These are phyloP conservation scores for Termitomyces sp. DNA, from an alignment of 768 basidiomycete genomes.

Conservation along the genomic window DNA sequence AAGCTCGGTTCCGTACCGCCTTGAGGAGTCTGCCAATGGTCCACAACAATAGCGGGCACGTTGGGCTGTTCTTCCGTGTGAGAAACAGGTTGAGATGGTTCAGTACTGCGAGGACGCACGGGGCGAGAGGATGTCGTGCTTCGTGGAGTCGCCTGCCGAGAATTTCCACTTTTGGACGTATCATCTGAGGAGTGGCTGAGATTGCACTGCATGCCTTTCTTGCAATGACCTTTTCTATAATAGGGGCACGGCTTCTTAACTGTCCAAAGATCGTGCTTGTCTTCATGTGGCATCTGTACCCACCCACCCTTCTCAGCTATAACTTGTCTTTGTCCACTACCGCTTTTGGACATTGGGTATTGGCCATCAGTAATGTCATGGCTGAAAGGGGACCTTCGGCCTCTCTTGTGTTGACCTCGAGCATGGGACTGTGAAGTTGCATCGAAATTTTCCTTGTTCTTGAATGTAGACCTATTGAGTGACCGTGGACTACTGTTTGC, in stretches of 20 bases:
- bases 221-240: slow-evolving; percentile 10
- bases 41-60: not conserved
- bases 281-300: not conserved
- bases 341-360: not conserved
- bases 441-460: not conserved
- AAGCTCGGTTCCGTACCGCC: not conserved
- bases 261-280: not conserved
- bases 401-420: not conserved
- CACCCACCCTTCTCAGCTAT: not conserved
- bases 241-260: slow-evolving; percentile 2
- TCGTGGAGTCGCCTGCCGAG: not conserved
- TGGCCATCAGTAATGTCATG: not conserved
- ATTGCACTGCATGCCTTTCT: slow-evolving; percentile 7
- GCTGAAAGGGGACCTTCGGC: not conserved
- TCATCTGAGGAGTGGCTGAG: not conserved
- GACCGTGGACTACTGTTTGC: not conserved
- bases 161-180: not conserved
- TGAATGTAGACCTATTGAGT: not conserved
- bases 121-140: not conserved
- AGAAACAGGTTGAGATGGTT: not conserved
- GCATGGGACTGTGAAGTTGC: not conserved
- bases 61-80: not conserved
- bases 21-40: not conserved
- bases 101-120: not conserved
- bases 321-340: not conserved